Base-by-base conservation (phyloP, 345 rosid genomes). In the Noccaea caerulescens region DNA sequence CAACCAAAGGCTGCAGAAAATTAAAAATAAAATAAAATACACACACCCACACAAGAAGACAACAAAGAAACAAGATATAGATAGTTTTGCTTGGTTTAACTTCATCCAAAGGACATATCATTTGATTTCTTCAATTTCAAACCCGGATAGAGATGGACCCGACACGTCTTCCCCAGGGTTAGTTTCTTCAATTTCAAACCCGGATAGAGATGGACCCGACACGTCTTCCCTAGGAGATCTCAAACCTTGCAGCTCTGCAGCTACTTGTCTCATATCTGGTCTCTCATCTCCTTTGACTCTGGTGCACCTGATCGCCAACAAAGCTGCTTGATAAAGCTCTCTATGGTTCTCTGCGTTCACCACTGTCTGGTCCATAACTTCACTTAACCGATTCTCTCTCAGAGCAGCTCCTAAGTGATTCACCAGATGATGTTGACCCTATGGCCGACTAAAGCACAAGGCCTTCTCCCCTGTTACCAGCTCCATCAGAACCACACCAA, bases 241-340 rank as follows among this genome's bases (percentile, higher is more conserved):
- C 23, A 73, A 30, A 23, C 72, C 59, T 13, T 78, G 69, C 10
- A 81, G 53, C 27, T 72, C 82, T 54, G 63, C 57, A 23, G 71
- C 74, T 5, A 81, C 78, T 76, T 76, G 76, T 63, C 52, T 68
- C 80, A 67, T 75, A 6, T 72, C 12, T 7, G 84, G 84, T 23
- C 67, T 60, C 38, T 80, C 71, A 8, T 79, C 77, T 4, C 82
- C 64, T 11, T 53, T 75, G 30, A 71, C 51, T 10, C 45, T 56
- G 0, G 76, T 42, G 56, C 84, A 81, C 11, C 18, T 39, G 0
- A 25, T 53, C 12, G 79, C 79, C n/a, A 77, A 20, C 69, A 50
- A 2, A 6, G 66, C 73, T 25, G 61, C 77, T 55, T 45, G 51
- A 12, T 3, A 39, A 0, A 81, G 2, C 53, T 58, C 66, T 45